Conservation (phyloP, 2,329 filamentous ascomycete species). For the Trichoderma cornu-damae region DNA sequence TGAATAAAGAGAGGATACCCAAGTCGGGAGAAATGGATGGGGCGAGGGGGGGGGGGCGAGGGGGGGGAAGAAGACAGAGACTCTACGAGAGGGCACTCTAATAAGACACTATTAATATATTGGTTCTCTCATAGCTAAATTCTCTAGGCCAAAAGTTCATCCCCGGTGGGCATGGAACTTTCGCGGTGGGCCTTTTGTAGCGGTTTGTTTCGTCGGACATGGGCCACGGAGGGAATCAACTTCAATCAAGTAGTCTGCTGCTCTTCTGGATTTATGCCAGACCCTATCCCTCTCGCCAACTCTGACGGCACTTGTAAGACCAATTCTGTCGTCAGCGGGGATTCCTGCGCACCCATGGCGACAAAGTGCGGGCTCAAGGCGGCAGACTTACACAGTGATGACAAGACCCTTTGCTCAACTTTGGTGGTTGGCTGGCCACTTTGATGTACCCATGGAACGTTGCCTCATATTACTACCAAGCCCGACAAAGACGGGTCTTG, state of each 20-base stretch:
- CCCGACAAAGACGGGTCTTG: slow-evolving; percentile 31
- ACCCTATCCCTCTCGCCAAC: slow-evolving; percentile 21
- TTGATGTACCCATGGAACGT: slow-evolving; percentile 34
- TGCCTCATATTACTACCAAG: slow-evolving; percentile 35
- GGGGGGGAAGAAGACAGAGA: no score
- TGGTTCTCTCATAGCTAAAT: no score
- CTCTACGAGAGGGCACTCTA: no score
- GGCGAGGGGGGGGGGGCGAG: no score
- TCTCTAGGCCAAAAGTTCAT: no score
- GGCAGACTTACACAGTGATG: slow-evolving; percentile 31
- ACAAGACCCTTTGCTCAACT: slow-evolving; percentile 26
- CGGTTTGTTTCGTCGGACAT: no score
- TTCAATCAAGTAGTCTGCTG: slow-evolving; percentile 23
- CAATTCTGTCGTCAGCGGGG: slow-evolving; percentile 29
- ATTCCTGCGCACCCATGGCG: slow-evolving; percentile 35
- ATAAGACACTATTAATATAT: no score
- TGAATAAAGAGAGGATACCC: neutral
- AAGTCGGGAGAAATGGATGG: neutral
- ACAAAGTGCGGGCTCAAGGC: slow-evolving; percentile 34
- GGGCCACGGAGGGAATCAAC: no score
- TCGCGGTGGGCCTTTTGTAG: no score
- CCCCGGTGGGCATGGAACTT: no score
- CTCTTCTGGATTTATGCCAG: slow-evolving; percentile 21
- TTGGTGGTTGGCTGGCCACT: slow-evolving; percentile 32
- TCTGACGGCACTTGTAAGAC: slow-evolving; percentile 27